Base-by-base conservation (phyloP, 2,329 filamentous ascomycete species). In the Phialophora chinensis region DNA sequence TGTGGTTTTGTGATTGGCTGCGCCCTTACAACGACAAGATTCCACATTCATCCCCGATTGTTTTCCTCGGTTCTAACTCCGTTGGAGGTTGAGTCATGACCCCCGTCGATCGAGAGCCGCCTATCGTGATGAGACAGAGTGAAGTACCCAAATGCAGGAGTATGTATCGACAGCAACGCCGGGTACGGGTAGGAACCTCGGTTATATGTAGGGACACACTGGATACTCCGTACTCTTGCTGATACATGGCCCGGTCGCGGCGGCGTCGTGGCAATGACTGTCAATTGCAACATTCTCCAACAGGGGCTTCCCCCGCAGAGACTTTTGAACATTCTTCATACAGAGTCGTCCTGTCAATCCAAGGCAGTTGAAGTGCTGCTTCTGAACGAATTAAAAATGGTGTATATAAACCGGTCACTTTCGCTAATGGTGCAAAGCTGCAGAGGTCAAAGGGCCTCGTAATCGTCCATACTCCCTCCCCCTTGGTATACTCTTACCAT, bases 21-120 rank as follows among this genome's bases (percentile, higher is more conserved):
- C 62, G 62, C 62, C 62, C 62, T 64, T 52, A 59, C 31, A 2
- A 64, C 54, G 62, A 64, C 62, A 64, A 60, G 54, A 27, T 49
- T 49, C 50, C 60, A 54, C 52, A 50, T 31, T 27, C 20, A 49
- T 6, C 23, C 54, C 49, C 23, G 49, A 27, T 27, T 17, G 25
- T 52, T 52, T 5, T 52, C 49, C 49, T 52, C 20, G 20, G 49
- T 27, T 29, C 23, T 14, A 25, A 12, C 49, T 14, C 49, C 49
- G 23, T 12, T 8, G 8, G 49, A n/a, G 7, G 38, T n/a, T 44
- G 38, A n/a, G 5, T 6, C 17, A 42, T 11, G 38, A 11, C 8
- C 38, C 38, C n/a, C 38, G 17, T 44, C n/a, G 38, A n/a, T n/a
- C 3, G 14, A 3, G 17, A 44, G 6, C 29, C n/a, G 17, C 17